Evolutionary conservation across 192 early-diverging fungal genomes (phyloP).

Genomic region (Thamnidium elegans): DNA sequence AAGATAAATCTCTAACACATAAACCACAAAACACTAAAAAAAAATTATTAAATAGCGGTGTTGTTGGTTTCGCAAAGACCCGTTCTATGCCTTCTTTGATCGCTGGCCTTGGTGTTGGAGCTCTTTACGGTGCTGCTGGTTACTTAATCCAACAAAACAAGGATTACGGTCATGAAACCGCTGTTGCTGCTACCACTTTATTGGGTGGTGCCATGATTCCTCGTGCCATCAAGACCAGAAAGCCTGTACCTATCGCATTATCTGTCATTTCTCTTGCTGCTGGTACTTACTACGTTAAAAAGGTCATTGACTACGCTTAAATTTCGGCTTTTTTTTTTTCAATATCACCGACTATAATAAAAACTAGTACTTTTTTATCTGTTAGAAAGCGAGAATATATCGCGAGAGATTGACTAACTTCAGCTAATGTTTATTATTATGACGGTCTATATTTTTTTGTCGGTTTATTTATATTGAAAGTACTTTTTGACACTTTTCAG

Average conservation of each 20-base stretch:
- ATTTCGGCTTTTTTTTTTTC: background rate
- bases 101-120: constrained; percentile 39
- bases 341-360: too few species aligned
- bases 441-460: too few species aligned
- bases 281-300: constrained; percentile 46
- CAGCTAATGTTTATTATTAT: too few species aligned
- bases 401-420: too few species aligned
- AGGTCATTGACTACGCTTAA: constrained; percentile 42
- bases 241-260: constrained; percentile 38
- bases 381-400: too few species aligned
- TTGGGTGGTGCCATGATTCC: constrained; percentile 40
- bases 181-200: constrained; percentile 36
- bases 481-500: too few species aligned
- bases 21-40: background rate
- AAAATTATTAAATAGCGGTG: constrained; percentile 24
- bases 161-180: constrained; percentile 44
- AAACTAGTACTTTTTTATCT: too few species aligned
- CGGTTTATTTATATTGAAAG: too few species aligned
- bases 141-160: constrained; percentile 38
- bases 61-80: constrained; percentile 33
- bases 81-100: constrained; percentile 40
- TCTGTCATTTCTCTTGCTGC: constrained; percentile 34
- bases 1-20: background rate
- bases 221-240: constrained; percentile 34
- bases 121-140: constrained; percentile 41